Evolutionary conservation across 192 early-diverging fungal genomes (phyloP).

Genomic region (Podila horticola): DNA sequence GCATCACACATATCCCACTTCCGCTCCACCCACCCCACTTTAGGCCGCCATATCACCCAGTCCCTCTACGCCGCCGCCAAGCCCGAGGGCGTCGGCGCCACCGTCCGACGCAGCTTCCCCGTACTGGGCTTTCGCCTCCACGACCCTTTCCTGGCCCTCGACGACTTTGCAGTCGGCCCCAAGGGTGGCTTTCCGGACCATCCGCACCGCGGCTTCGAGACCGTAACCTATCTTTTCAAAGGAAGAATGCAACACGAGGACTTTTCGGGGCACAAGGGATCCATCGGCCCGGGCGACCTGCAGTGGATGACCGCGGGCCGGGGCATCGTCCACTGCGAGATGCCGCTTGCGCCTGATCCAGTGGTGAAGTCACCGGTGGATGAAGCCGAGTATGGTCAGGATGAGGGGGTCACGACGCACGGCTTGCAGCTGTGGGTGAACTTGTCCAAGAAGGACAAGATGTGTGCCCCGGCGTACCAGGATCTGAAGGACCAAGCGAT

Average conservation of each 20-base stretch:
- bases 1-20: background rate
- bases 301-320: constrained; percentile 86
- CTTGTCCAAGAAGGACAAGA: constrained; percentile 77
- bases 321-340: constrained; percentile 82
- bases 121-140: constrained; percentile 71
- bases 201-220: constrained; percentile 86
- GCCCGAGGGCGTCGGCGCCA: constrained; percentile 85
- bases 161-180: constrained; percentile 62
- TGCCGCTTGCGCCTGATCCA: constrained; percentile 57
- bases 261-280: constrained; percentile 77
- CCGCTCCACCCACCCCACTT: background rate
- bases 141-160: constrained; percentile 94
- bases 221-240: constrained; percentile 76
- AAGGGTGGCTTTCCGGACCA: constrained; percentile 74
- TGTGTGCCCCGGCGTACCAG: constrained; percentile 75
- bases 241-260: constrained; percentile 82
- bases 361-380: constrained; percentile 25
- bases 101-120: constrained; percentile 82
- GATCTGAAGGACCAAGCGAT: constrained; percentile 74
- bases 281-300: constrained; percentile 70
- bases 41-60: constrained; percentile 49
- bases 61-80: constrained; percentile 60
- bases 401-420: constrained; percentile 40
- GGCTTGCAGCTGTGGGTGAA: constrained; percentile 86
- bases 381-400: constrained; percentile 53